Evolutionary conservation across 345 rosid species (phyloP).

Genomic region (Aquilaria sinensis): DNA sequence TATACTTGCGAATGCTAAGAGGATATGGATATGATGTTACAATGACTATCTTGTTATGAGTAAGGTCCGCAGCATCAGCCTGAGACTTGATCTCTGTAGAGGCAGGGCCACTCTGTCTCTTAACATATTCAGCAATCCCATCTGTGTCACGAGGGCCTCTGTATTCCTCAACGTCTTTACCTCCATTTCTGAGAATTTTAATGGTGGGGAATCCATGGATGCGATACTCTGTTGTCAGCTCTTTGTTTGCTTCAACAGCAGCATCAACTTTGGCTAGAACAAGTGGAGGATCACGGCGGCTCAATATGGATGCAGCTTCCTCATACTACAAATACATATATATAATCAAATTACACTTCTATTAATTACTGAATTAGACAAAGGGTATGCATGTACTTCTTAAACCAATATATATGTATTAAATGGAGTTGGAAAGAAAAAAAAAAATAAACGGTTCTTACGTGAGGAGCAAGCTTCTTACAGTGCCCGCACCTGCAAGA

Average conservation of each 20-base stretch:
- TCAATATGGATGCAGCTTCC: conserved; percentile 84
- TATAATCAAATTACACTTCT: too few relatives aligned
- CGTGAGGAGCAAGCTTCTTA: conserved; percentile 93
- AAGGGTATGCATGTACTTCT: background rate
- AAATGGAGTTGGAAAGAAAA: background rate
- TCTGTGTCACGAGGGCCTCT: conserved; percentile 96
- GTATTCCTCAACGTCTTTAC: conserved; percentile 70
- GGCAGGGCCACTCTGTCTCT: conserved; percentile 92
- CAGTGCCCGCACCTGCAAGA: conserved; percentile 93
- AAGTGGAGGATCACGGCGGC: conserved; percentile 52
- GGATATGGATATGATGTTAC: conserved; percentile 7
- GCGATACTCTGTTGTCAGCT: conserved; percentile 42
- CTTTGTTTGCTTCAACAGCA: conserved; percentile 62
- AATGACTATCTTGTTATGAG: conserved; percentile 55
- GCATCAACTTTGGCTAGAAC: conserved; percentile 92
- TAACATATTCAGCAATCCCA: conserved; percentile 72
- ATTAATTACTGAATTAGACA: background rate
- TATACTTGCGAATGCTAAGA: too few relatives aligned
- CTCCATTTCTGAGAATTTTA: conserved; percentile 82
- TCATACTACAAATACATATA: conserved; percentile 47
- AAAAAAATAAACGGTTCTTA: conserved; percentile 11
- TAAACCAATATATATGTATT: background rate
- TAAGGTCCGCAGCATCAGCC: conserved; percentile 49
- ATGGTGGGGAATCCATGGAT: conserved; percentile 87
- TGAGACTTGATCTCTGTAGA: conserved; percentile 68